Conservation (phyloP, 495 filamentous ascomycete genomes). For the Monascus purpureus region DNA sequence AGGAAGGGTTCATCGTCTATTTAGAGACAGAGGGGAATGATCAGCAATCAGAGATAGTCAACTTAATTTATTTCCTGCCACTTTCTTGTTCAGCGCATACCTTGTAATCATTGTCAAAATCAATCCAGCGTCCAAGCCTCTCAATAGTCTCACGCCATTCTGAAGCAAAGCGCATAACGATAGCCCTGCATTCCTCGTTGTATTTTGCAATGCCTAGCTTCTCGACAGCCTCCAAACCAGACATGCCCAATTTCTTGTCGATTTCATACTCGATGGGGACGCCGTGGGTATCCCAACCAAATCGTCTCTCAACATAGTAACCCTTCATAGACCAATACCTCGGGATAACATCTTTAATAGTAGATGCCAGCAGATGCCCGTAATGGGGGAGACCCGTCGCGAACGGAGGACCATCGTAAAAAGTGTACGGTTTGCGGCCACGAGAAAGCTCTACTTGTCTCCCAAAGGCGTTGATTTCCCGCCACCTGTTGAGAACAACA, state of each 20-base stretch:
- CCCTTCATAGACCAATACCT: conserved; percentile 98
- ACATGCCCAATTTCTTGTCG: conserved; percentile 90
- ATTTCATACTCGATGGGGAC: conserved; percentile 96
- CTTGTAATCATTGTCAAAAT: conserved; percentile 98
- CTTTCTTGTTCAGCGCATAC: conserved; percentile 17
- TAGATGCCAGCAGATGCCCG: conserved; percentile 87
- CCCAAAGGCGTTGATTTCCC: conserved; percentile 78
- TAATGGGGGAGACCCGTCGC: conserved; percentile 80
- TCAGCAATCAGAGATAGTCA: not conserved
- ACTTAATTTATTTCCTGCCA: not conserved
- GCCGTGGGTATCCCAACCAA: conserved; percentile 88
- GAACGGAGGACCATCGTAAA: conserved; percentile 48
- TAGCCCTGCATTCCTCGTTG: conserved; percentile 83
- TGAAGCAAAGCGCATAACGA: conserved; percentile 82
- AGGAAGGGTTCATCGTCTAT: conserved; percentile 81
- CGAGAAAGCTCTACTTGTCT: conserved; percentile 60
- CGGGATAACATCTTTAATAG: conserved; percentile 95
- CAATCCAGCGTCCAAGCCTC: conserved; percentile 88
- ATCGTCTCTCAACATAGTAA: conserved; percentile 59
- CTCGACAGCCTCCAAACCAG: conserved; percentile 75
- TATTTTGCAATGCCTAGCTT: conserved; percentile 81
- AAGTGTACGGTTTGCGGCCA: conserved; percentile 59
- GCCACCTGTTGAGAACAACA: conserved; percentile 65
- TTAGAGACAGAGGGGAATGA: not conserved
- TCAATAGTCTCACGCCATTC: conserved; percentile 92